Evolutionary conservation across 2,329 filamentous ascomycete genomes (phyloP), one percentile per base, ranked within the genome.

Genomic region (Ambrosiella xylebori): DNA sequence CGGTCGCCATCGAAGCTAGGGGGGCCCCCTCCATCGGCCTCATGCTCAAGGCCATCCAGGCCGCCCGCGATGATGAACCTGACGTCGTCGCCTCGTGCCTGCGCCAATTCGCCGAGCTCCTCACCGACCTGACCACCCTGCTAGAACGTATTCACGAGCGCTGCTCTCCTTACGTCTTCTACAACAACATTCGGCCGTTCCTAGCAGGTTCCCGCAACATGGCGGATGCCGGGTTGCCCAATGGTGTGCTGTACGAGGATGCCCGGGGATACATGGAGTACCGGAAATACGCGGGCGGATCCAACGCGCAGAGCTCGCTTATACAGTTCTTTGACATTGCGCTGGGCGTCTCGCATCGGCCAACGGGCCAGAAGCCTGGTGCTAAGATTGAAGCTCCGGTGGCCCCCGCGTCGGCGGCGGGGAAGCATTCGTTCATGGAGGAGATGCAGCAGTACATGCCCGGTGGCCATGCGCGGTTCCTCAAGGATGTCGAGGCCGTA

Each of bases 401-500:
- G 5, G 67, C 71, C 1, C 72, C 74, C 40, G 73, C 77, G 19
- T 76, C 81, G 4, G 72, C 74, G 40, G 73, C 77, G 27, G 76
- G 81, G 4, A 76, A 78, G 45, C 82, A 95, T 71, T 94, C 93
- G 66, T 98, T 98, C 72, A 91, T 98, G 66, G 82, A 86, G 66
- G 93, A 98, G 63, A 98, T 98, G 93, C 85, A 91, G 60, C 80
- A 80, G 51, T 98, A 98, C 71, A 98, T 98, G 93, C 93, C 93
- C 0, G 91, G 89, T 0, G 81, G 86, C 0, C 93, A 98, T 67
- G 85, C 89, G 2, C 83, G 86, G 45, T 98, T 98, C 71, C 76
- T 98, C 2, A 79, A 86, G 62, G 85, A 94, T 62, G 83, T 96
- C 11, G 76, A 80, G 54, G 74, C 74, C 13, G 82, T 96, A 3